Conservation (phyloP, 768 basidiomycete species). For the Xerocomellus chrysenteron region DNA sequence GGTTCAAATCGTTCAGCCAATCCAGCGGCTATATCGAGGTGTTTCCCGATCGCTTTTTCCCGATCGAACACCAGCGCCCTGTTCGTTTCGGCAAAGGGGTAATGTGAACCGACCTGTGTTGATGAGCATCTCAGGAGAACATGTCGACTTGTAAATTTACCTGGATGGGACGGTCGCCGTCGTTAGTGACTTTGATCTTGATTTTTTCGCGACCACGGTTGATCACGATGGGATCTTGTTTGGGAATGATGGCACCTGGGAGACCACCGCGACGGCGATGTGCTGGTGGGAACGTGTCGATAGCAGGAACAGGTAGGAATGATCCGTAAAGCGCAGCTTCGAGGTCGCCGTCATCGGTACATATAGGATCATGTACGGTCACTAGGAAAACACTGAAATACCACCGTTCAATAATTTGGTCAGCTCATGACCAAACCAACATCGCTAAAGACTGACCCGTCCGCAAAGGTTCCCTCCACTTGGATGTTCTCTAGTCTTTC, state of each 20-base stretch:
- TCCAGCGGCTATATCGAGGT: slow-evolving; percentile 90
- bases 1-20: slow-evolving; percentile 98
- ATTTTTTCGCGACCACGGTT: slow-evolving; percentile 74
- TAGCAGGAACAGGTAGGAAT: slow-evolving; percentile 78
- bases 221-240: slow-evolving; percentile 64
- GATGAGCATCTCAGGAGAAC: background rate
- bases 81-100: slow-evolving; percentile 93
- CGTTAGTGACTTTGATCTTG: slow-evolving; percentile 78
- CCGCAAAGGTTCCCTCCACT: slow-evolving; percentile 89
- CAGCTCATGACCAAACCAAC: background rate
- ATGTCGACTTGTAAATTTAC: slow-evolving; percentile 38
- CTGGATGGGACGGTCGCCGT: slow-evolving; percentile 92
- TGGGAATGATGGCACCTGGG: slow-evolving; percentile 76
- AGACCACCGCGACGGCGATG: slow-evolving; percentile 52
- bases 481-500: slow-evolving; percentile 81
- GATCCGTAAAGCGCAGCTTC: slow-evolving; percentile 90
- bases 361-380: slow-evolving; percentile 94
- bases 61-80: slow-evolving; percentile 80
- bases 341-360: slow-evolving; percentile 76
- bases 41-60: slow-evolving; percentile 71
- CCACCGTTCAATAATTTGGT: background rate
- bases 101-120: slow-evolving; percentile 85
- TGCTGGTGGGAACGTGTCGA: slow-evolving; percentile 59
- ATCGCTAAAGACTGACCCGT: slow-evolving; percentile 56
- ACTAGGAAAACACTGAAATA: slow-evolving; percentile 75